phyloP scores from a whole-genome alignment of 2,329 filamentous ascomycete genomes.

The Fusarium nelsonii region DNA sequence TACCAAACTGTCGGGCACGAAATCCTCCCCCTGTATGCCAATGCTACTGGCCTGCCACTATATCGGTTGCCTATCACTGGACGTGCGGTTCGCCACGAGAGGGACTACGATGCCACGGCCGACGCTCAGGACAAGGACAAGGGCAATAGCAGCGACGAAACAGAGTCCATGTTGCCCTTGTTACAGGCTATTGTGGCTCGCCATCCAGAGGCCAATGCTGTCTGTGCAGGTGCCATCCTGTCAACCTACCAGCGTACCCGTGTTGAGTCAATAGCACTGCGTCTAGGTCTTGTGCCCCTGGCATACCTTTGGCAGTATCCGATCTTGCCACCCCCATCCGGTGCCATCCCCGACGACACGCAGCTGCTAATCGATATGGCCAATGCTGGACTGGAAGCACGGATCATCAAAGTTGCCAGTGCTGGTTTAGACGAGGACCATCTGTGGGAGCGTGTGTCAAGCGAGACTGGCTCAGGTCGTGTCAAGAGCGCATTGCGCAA shows the following conservation, averaged over 20 bases:
- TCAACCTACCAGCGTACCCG: conserved; percentile 96
- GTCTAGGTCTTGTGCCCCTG: conserved; percentile 84
- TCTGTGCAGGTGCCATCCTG: conserved; percentile 91
- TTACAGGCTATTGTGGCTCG: conserved; percentile 73
- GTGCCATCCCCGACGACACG: conserved; percentile 56
- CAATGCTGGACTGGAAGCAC: conserved; percentile 80
- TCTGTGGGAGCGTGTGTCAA: conserved; percentile 84
- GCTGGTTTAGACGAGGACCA: conserved; percentile 85
- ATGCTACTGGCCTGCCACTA: conserved; percentile 83
- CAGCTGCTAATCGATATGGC: conserved; percentile 86
- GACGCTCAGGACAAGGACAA: conserved; percentile 32
- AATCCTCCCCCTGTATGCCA: conserved; percentile 85
- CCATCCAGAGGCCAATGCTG: conserved; percentile 85
- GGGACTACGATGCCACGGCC: conserved; percentile 71
- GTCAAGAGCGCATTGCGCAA: conserved; percentile 68
- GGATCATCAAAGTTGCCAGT: conserved; percentile 94
- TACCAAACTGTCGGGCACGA: conserved; percentile 97
- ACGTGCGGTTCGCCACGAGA: conserved; percentile 74
- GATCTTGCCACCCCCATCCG: conserved; percentile 67
- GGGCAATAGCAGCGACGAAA: conserved; percentile 74
- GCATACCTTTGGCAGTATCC: conserved; percentile 96
- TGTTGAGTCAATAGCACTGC: conserved; percentile 90
- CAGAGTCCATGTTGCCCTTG: conserved; percentile 85
- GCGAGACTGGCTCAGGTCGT: conserved; percentile 60
- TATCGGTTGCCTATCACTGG: conserved; percentile 85